phyloP scores from a whole-genome alignment of 2,329 filamentous ascomycete genomes.

The Diaporthe citrichinensis region DNA sequence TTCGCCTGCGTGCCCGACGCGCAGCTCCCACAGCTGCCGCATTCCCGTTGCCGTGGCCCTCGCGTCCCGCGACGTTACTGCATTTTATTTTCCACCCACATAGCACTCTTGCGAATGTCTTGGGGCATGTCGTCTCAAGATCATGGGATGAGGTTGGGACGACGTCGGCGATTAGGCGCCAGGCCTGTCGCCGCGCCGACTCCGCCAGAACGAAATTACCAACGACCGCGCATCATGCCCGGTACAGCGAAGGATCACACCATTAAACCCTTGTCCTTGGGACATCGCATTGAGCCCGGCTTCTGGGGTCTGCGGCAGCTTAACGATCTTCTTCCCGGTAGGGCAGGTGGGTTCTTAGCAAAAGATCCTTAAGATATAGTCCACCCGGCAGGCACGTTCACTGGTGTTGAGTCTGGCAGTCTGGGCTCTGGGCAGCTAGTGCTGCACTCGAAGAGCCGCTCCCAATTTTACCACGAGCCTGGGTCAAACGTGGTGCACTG shows the following conservation, averaged over 20 bases:
- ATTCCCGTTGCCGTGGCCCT: conserved; percentile 3
- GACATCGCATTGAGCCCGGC: conserved; percentile 25
- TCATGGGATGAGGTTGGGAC: conserved; percentile 12
- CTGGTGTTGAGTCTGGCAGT: neutral
- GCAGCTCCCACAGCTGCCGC: conserved; percentile 26
- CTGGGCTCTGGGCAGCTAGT: neutral
- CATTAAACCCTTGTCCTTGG: conserved; percentile 9
- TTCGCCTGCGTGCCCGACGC: conserved; percentile 35
- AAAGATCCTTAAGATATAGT: neutral
- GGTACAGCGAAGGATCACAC: conserved; percentile 4
- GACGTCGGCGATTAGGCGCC: neutral
- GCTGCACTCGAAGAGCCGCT: neutral
- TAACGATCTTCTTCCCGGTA: conserved; percentile 27
- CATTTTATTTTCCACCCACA: neutral
- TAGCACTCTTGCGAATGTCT: neutral
- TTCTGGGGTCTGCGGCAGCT: conserved; percentile 33
- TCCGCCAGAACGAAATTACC: conserved; percentile 25
- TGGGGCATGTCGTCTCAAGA: conserved; percentile 9
- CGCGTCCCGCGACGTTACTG: conserved; percentile 1
- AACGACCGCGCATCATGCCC: conserved; percentile 21
- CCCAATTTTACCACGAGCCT: conserved; percentile 6
- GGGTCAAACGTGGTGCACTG: conserved; percentile 14
- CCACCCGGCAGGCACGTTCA: neutral
- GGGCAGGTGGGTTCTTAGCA: conserved; percentile 26
- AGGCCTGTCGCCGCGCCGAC: conserved; percentile 12